Evolutionary conservation across 2,329 filamentous ascomycete species (phyloP).

Genomic region (Cladophialophora yegresii): DNA sequence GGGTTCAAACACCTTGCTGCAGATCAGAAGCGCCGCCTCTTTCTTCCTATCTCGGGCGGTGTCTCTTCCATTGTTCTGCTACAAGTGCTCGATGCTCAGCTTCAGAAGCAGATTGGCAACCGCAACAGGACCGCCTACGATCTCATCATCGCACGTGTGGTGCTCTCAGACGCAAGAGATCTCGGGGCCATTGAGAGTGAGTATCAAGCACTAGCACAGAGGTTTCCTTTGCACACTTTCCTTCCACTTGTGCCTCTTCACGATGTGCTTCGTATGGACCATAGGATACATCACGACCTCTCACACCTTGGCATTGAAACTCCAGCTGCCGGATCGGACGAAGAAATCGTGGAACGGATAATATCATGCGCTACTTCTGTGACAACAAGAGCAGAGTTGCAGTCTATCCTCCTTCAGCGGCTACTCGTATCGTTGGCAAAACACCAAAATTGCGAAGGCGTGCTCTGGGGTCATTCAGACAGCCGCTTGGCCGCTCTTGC

Average conservation of each 20-base stretch:
- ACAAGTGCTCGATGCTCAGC: slow-evolving; percentile 71
- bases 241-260: slow-evolving; percentile 62
- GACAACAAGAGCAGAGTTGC: slow-evolving; percentile 74
- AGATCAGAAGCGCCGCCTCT: slow-evolving; percentile 56
- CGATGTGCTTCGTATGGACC: slow-evolving; percentile 55
- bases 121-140: slow-evolving; percentile 66
- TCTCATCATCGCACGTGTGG: slow-evolving; percentile 48
- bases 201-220: slow-evolving; percentile 55
- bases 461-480: slow-evolving; percentile 84
- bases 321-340: slow-evolving; percentile 38
- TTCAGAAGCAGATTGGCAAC: slow-evolving; percentile 64
- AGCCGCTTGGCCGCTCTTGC: slow-evolving; percentile 84
- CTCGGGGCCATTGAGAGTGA: slow-evolving; percentile 38
- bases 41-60: slow-evolving; percentile 82
- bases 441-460: slow-evolving; percentile 62
- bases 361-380: slow-evolving; percentile 67
- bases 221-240: slow-evolving; percentile 69
- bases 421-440: slow-evolving; percentile 69
- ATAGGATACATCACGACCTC: slow-evolving; percentile 26
- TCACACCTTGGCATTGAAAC: slow-evolving; percentile 21
- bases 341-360: slow-evolving; percentile 56
- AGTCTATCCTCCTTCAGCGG: slow-evolving; percentile 69
- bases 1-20: slow-evolving; percentile 48
- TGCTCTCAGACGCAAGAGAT: slow-evolving; percentile 44
- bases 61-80: slow-evolving; percentile 76